phyloP scores from a whole-genome alignment of 2,329 filamentous ascomycete species.

The Calonectria hongkongensis region DNA sequence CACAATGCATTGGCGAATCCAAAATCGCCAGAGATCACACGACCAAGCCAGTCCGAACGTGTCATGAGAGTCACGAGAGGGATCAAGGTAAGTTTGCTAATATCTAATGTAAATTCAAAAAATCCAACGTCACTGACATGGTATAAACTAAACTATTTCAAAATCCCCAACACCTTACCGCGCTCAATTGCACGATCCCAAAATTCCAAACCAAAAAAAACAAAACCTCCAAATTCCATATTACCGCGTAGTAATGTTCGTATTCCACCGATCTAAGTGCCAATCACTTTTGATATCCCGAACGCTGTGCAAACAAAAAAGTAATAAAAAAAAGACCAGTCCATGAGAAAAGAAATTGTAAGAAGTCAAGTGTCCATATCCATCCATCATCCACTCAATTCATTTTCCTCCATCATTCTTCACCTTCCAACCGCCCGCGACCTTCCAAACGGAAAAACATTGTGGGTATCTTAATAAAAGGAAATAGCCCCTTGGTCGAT shows the following conservation, averaged over 20 bases:
- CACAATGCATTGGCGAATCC: not conserved
- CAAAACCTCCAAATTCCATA: constrained; percentile 49
- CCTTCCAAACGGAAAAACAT: constrained; percentile 56
- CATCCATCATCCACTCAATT: constrained; percentile 40
- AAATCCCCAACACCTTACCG: constrained; percentile 37
- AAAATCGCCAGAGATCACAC: not conserved
- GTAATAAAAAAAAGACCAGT: constrained; percentile 43
- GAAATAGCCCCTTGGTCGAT: constrained; percentile 57
- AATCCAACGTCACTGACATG: constrained; percentile 30
- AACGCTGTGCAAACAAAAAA: constrained; percentile 47
- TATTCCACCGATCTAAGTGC: constrained; percentile 54
- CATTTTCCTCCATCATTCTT: constrained; percentile 45
- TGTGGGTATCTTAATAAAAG: constrained; percentile 62
- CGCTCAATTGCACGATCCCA: constrained; percentile 44
- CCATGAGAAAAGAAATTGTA: constrained; percentile 41
- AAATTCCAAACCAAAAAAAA: constrained; percentile 42
- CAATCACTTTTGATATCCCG: constrained; percentile 56
- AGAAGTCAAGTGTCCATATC: constrained; percentile 41
- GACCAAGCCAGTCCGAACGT: not conserved
- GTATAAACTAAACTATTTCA: constrained; percentile 36
- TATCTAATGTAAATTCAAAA: constrained; percentile 37
- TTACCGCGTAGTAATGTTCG: constrained; percentile 55
- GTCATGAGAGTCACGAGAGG: no score
- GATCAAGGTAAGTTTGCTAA: not conserved
- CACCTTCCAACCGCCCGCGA: constrained; percentile 54